Conservation (phyloP, 805 yeast genomes). For the Starmera quercuum region DNA sequence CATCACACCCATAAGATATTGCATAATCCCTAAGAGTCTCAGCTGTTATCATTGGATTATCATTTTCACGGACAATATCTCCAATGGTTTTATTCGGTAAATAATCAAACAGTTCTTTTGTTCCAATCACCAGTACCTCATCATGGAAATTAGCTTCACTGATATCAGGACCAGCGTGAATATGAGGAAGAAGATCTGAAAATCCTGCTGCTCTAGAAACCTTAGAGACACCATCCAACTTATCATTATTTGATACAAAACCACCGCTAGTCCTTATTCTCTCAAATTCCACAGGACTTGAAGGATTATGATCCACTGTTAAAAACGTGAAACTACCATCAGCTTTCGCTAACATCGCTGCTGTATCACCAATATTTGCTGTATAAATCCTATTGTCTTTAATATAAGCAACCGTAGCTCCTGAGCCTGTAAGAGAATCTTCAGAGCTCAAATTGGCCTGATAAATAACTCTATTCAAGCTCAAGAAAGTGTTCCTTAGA, state of each 20-base stretch:
- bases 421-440: constrained; percentile 76
- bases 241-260: constrained; percentile 75
- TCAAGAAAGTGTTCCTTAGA: constrained; percentile 70
- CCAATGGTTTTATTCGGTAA: constrained; percentile 81
- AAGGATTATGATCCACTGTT: constrained; percentile 79
- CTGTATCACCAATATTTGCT: constrained; percentile 89
- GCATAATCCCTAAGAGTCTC: constrained; percentile 92
- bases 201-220: constrained; percentile 93
- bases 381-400: constrained; percentile 63
- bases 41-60: constrained; percentile 86
- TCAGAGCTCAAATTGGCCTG: constrained; percentile 43
- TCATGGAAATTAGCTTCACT: constrained; percentile 58
- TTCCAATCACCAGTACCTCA: constrained; percentile 79
- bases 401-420: constrained; percentile 76
- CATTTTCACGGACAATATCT: constrained; percentile 76
- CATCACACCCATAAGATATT: constrained; percentile 80
- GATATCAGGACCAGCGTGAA: constrained; percentile 82
- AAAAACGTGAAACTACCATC: constrained; percentile 76
- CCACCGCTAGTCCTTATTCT: constrained; percentile 91
- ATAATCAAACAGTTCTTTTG: constrained; percentile 78
- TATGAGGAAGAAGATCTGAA: constrained; percentile 76
- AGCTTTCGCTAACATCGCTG: constrained; percentile 67
- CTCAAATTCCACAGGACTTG: constrained; percentile 68
- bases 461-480: constrained; percentile 68
- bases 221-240: constrained; percentile 72